Evolutionary conservation across 768 basidiomycete genomes (phyloP).

Genomic region (Mycena chlorophos): DNA sequence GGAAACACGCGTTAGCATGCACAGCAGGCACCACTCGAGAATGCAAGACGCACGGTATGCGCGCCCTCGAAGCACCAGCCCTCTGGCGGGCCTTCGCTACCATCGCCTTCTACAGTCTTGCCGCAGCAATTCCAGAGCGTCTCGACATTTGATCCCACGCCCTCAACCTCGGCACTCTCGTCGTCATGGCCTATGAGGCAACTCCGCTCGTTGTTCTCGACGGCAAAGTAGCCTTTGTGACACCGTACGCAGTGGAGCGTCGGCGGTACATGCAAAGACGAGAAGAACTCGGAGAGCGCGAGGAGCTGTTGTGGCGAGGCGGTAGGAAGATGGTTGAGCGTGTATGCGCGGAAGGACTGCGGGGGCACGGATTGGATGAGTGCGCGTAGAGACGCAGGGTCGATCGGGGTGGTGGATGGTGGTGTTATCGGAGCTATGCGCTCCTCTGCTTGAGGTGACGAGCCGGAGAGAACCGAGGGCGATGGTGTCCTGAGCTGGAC

Average conservation of each 20-base stretch:
- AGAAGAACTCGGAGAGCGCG: conserved; percentile 59
- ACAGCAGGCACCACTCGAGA: not conserved
- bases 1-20: conserved; percentile 9
- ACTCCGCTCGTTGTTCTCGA: conserved; percentile 72
- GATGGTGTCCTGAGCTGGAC: conserved; percentile 55
- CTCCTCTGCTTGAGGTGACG: conserved; percentile 29
- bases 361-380: conserved; percentile 63
- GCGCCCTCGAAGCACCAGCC: conserved; percentile 87
- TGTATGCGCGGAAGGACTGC: conserved; percentile 65
- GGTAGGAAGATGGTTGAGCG: conserved; percentile 48
- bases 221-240: conserved; percentile 66
- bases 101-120: conserved; percentile 69
- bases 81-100: conserved; percentile 80
- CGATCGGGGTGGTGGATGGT: conserved; percentile 36
- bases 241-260: conserved; percentile 74
- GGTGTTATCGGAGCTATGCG: conserved; percentile 41
- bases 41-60: conserved; percentile 59
- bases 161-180: conserved; percentile 74
- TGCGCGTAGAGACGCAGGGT: conserved; percentile 46
- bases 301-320: conserved; percentile 42
- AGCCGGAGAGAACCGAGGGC: conserved; percentile 42
- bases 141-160: conserved; percentile 50
- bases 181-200: conserved; percentile 78
- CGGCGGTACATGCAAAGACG: conserved; percentile 63
- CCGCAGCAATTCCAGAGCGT: conserved; percentile 76